phyloP scores from a whole-genome alignment of 2,329 filamentous ascomycete species.

The Microcera coccophila region DNA sequence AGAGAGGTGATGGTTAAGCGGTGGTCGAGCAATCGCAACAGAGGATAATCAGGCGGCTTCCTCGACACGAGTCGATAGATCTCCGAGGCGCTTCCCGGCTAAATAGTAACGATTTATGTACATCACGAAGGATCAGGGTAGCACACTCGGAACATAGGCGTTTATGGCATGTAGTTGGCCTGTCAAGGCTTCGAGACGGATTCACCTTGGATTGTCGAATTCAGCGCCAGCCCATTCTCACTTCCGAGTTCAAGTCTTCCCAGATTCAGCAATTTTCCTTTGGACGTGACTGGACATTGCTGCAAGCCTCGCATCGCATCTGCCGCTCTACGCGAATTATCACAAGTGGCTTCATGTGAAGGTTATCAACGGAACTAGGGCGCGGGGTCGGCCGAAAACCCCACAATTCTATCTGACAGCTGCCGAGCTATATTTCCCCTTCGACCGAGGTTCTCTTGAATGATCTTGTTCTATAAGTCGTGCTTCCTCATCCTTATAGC shows the following conservation, averaged over 20 bases:
- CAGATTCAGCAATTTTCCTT: neutral
- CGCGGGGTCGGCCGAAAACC: conserved; percentile 25
- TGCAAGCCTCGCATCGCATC: neutral
- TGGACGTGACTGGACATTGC: neutral
- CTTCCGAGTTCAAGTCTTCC: conserved; percentile 1
- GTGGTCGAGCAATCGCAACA: conserved; percentile 79
- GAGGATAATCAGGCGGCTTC: too few relatives aligned
- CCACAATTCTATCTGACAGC: conserved; percentile 15
- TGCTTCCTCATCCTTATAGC: neutral
- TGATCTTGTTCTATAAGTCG: neutral
- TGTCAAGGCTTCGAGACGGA: too few relatives aligned
- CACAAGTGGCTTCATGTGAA: conserved; percentile 14
- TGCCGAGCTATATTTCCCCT: conserved; percentile 17
- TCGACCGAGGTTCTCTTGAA: conserved; percentile 23
- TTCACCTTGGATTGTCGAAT: neutral
- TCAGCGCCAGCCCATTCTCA: neutral
- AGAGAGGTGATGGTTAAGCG: conserved; percentile 77
- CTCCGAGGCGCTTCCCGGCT: too few relatives aligned
- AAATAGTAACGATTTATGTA: too few relatives aligned
- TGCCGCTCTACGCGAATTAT: conserved; percentile 2
- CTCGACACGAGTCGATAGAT: too few relatives aligned
- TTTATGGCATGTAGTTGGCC: conserved; percentile 2
- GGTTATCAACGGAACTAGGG: conserved; percentile 16
- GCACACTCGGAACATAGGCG: too few relatives aligned
- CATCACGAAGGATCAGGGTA: neutral